Conservation (phyloP, 1,139 yeast species). For the Taiozyma sp. region DNA sequence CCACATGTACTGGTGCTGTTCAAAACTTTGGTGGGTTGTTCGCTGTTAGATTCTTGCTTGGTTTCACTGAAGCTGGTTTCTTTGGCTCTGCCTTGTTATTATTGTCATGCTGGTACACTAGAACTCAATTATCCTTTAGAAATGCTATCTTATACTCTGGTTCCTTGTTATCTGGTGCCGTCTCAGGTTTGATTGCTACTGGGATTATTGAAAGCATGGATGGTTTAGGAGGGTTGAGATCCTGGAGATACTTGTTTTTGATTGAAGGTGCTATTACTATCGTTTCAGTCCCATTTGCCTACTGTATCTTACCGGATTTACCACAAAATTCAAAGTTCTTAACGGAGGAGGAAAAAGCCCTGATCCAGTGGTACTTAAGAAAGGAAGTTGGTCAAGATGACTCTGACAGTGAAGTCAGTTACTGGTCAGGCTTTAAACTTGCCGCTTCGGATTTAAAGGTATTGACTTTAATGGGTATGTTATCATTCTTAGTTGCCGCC, state of each 20-base stretch:
- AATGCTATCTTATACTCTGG: conserved; percentile 33
- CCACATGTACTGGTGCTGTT: conserved; percentile 41
- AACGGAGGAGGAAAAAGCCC: conserved; percentile 33
- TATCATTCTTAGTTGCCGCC: conserved; percentile 51
- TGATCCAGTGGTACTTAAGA: conserved; percentile 47
- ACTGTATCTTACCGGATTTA: conserved; percentile 36
- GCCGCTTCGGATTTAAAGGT: conserved; percentile 41
- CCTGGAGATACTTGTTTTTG: conserved; percentile 36
- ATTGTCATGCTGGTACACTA: conserved; percentile 30
- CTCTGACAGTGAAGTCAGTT: conserved; percentile 37
- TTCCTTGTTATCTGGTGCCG: conserved; percentile 30
- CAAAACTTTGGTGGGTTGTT: conserved; percentile 37
- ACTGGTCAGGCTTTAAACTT: conserved; percentile 35
- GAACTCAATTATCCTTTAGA: conserved; percentile 33
- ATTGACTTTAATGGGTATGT: conserved; percentile 42
- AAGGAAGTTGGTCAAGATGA: conserved; percentile 53
- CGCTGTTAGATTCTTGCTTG: conserved; percentile 39
- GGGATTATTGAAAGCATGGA: conserved; percentile 33
- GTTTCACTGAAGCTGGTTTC: conserved; percentile 49
- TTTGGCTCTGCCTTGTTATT: conserved; percentile 36
- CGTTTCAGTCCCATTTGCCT: conserved; percentile 27
- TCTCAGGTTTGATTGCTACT: conserved; percentile 37
- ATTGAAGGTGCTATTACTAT: conserved; percentile 36
- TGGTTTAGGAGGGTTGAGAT: conserved; percentile 27
- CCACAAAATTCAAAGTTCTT: conserved; percentile 39